Conservation (phyloP, 2,329 filamentous ascomycete genomes). For the Diaporthe citrichinensis region DNA sequence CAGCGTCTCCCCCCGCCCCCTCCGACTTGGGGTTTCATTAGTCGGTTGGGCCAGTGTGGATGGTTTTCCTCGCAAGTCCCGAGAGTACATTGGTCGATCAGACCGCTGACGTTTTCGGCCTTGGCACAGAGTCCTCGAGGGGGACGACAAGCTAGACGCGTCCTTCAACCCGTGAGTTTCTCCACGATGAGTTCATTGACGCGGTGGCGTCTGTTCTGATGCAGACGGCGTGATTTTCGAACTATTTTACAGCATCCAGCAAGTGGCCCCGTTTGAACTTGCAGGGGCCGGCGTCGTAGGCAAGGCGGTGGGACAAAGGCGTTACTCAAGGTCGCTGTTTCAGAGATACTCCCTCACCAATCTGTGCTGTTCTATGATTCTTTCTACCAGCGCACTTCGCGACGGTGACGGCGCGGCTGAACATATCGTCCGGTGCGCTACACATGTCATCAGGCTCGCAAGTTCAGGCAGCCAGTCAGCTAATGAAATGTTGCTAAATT, state of each 20-base stretch:
- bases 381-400: not conserved
- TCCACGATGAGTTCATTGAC: not conserved
- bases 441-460: not conserved
- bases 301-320: conserved; percentile 26
- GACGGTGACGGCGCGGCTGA: not conserved
- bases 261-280: conserved; percentile 6
- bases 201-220: not conserved
- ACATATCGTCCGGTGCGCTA: not conserved
- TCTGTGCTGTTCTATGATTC: not conserved
- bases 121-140: conserved; percentile 63
- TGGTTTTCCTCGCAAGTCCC: not conserved
- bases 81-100: not conserved
- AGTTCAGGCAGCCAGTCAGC: not conserved
- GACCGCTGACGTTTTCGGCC: not conserved
- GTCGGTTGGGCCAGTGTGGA: not conserved
- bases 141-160: conserved; percentile 68
- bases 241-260: conserved; percentile 21
- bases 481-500: not conserved
- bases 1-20: not conserved
- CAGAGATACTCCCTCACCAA: conserved; percentile 9
- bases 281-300: conserved; percentile 4
- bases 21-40: not conserved
- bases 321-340: conserved; percentile 9
- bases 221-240: not conserved
- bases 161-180: conserved; percentile 49